phyloP scores from a whole-genome alignment of 177 flowering plant genomes.

The Vitis hybrid region DNA sequence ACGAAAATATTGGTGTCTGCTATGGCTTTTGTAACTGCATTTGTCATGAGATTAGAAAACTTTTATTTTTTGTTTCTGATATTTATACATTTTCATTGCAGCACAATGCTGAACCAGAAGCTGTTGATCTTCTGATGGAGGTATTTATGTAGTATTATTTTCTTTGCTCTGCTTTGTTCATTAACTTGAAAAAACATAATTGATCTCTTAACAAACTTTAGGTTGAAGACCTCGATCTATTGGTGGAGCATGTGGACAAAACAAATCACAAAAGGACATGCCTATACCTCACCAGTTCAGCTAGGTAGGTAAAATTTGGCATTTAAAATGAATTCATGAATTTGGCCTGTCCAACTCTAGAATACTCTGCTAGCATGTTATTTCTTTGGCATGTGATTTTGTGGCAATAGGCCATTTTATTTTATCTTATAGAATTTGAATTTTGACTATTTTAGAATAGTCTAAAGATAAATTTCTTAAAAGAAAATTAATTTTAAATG shows the following conservation, averaged over 20 bases:
- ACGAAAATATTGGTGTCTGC: no score
- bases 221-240: constrained; percentile 89
- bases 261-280: constrained; percentile 89
- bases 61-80: not conserved
- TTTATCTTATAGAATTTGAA: no score
- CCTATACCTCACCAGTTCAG: constrained; percentile 74
- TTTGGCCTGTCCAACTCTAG: no score
- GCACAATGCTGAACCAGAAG: constrained; percentile 99
- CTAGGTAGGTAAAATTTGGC: constrained; percentile 45
- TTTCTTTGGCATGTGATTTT: no score
- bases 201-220: constrained; percentile 17
- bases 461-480: no score
- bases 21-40: not conserved
- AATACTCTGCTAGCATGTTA: no score
- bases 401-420: no score
- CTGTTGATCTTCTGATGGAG: constrained; percentile 98
- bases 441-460: no score
- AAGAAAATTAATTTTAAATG: no score
- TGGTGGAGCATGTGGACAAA: constrained; percentile 75
- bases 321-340: no score
- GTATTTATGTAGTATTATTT: constrained; percentile 29
- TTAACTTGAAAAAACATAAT: not conserved
- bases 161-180: not conserved
- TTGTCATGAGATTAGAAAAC: not conserved
- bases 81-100: constrained; percentile 27